phyloP scores from a whole-genome alignment of 257 asterid genomes.

The Rehmannia glutinosa region DNA sequence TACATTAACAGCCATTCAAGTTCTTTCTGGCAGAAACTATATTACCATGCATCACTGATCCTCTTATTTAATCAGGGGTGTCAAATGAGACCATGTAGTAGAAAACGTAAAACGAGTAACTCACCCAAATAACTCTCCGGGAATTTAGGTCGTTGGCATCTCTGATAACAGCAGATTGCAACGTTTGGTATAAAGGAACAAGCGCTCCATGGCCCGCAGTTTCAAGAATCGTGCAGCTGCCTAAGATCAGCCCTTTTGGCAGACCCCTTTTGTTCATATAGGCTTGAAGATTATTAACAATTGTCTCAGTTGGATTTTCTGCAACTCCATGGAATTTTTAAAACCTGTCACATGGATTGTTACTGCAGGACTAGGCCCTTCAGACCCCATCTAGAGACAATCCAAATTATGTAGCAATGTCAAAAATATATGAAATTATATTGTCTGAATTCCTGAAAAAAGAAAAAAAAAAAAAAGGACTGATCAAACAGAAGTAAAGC shows the following conservation, averaged over 20 bases:
- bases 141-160: constrained; percentile 36
- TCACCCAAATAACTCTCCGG: constrained; percentile 74
- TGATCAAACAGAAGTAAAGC: constrained; percentile 3
- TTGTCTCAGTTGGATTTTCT: constrained; percentile 91
- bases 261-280: constrained; percentile 66
- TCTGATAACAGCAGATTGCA: constrained; percentile 59
- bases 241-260: constrained; percentile 81
- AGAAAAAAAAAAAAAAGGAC: constrained; percentile 6
- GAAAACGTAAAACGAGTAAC: constrained; percentile 25
- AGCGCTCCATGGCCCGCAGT: constrained; percentile 91
- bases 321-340: constrained; percentile 92
- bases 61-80: no score
- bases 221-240: constrained; percentile 88
- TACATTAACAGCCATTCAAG: no score
- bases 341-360: constrained; percentile 90
- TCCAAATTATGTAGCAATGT: constrained; percentile 10
- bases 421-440: constrained; percentile 13
- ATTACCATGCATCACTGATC: background rate
- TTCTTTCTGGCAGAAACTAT: background rate
- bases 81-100: no score
- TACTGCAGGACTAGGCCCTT: constrained; percentile 77
- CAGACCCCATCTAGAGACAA: constrained; percentile 81
- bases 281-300: constrained; percentile 69
- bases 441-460: constrained; percentile 15
- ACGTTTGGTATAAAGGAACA: constrained; percentile 73